These are phyloP conservation scores for Antrodiella citrinella DNA, from an alignment of 768 basidiomycete genomes.

Conservation along the genomic window DNA sequence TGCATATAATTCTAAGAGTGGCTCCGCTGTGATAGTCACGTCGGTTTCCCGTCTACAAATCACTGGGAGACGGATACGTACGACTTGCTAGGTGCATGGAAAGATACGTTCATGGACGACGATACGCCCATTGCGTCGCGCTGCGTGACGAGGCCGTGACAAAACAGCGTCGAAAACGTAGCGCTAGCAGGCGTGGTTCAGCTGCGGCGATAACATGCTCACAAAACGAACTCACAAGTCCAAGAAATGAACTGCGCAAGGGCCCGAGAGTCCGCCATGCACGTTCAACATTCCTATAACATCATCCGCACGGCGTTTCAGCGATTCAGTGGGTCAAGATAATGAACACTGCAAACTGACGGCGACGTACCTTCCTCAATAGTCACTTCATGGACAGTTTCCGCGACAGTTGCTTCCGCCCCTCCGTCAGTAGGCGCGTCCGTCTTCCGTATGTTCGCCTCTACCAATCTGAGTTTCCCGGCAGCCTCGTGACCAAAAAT, in stretches of 20 bases:
- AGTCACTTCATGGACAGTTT: conserved; percentile 15
- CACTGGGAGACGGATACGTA: conserved; percentile 4
- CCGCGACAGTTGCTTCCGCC: neutral
- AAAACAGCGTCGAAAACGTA: conserved; percentile 16
- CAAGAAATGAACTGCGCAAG: conserved; percentile 12
- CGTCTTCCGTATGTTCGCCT: conserved; percentile 9
- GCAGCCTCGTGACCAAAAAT: conserved; percentile 15
- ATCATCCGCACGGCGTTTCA: too few species aligned
- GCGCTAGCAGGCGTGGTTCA: conserved; percentile 5
- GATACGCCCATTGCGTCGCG: conserved; percentile 15
- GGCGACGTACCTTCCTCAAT: conserved; percentile 15
- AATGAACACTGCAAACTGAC: too few species aligned
- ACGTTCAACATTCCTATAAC: conserved; percentile 22
- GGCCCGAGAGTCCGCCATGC: conserved; percentile 16
- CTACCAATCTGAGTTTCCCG: conserved; percentile 14
- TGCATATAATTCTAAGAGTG: conserved; percentile 14
- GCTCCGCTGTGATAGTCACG: conserved; percentile 16
- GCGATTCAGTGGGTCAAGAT: too few species aligned
- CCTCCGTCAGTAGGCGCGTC: neutral
- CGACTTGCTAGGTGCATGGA: conserved; percentile 14
- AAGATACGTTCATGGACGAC: conserved; percentile 14
- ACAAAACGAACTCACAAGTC: conserved; percentile 14
- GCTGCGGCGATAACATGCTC: neutral
- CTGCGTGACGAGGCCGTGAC: conserved; percentile 8
- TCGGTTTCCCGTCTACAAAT: too few species aligned